A percentile compares a stretch with the other conserved stretches of the same genome.
phyloP scores from a whole-genome alignment of 345 rosid species.

The Aegle marmelos region DNA sequence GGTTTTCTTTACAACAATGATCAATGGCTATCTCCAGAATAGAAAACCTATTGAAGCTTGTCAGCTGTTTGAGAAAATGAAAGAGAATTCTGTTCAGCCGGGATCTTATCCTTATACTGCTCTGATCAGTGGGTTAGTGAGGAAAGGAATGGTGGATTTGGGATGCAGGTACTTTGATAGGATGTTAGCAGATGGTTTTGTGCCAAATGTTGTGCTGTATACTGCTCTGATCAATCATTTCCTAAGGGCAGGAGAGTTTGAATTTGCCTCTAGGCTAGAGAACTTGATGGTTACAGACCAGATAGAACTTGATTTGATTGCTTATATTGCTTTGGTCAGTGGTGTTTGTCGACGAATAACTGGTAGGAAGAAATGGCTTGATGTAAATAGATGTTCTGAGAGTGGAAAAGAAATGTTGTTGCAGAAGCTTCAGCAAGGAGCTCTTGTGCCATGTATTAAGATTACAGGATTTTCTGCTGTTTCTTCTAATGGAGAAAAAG shows the following conservation, averaged over 20 bases:
- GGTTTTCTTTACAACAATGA: constrained; percentile 61
- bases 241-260: constrained; percentile 49
- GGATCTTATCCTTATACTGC: constrained; percentile 54
- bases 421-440: constrained; percentile 36
- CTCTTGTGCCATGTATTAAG: constrained; percentile 22
- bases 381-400: constrained; percentile 23
- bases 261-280: constrained; percentile 47
- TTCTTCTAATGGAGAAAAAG: constrained; percentile 35
- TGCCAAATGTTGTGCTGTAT: constrained; percentile 50
- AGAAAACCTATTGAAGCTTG: constrained; percentile 47
- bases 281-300: constrained; percentile 47
- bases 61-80: constrained; percentile 54
- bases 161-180: constrained; percentile 60
- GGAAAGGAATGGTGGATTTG: constrained; percentile 47
- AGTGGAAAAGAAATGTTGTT: constrained; percentile 42
- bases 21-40: constrained; percentile 53
- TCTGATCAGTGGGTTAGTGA: constrained; percentile 57
- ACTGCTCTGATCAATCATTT: constrained; percentile 53
- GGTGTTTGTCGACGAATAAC: constrained; percentile 40
- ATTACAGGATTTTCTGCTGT: constrained; percentile 20
- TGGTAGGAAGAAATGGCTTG: constrained; percentile 26
- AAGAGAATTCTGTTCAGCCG: constrained; percentile 41
- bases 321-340: constrained; percentile 40
- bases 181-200: constrained; percentile 59
- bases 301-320: constrained; percentile 40